Evolutionary conservation across 306 rosid species (phyloP), one percentile per base, ranked within the genome.

Genomic region (Astragalus glycyphyllos): DNA sequence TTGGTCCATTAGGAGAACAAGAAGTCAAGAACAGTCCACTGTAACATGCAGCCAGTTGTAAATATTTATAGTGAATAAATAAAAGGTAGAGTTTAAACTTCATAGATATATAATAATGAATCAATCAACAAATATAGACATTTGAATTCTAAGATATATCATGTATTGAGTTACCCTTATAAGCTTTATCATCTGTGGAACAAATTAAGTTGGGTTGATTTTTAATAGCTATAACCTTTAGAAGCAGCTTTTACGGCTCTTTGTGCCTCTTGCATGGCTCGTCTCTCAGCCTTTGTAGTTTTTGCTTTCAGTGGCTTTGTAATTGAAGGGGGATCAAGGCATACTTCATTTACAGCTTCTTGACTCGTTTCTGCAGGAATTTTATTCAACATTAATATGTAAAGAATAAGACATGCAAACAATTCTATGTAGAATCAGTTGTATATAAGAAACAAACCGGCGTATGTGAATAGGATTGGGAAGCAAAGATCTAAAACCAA

Each of bases 251-350:
- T 92, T 32, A 88, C 91, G 75, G 96, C 96, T 60, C 96, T 88
- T 53, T 92, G 96, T 61, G 92, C 96, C 76, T 92, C 96, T 76
- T 92, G 98, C 76, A 88, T 48, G 26, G 96, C 91, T 17, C 92
- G 92, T 58, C 96, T 90, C 79, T 92, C 96, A 12, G 90, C 96
- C 82, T 86, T 92, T 34, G 92, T 83, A 16, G 87, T 78, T 84
- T 90, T 89, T 34, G 58, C 76, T 78, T 86, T 92, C 59, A 69
- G 49, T 1, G 85, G 77, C 73, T 82, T 80, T n/a, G 85, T 69
- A 69, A 51, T 73, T 34, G 87, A 34, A 8, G 77, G 74, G 29
- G 4, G 32, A 40, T 81, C 78, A 51, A 76, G 66, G 29, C 23
- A 81, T 56, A 53, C 81, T 57, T 85, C 77, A 50, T 57, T 44